A percentile compares a stretch with the other conserved stretches of the same genome.
Evolutionary conservation across 2,329 filamentous ascomycete genomes (phyloP).

Genomic region (Colletotrichum sp.): DNA sequence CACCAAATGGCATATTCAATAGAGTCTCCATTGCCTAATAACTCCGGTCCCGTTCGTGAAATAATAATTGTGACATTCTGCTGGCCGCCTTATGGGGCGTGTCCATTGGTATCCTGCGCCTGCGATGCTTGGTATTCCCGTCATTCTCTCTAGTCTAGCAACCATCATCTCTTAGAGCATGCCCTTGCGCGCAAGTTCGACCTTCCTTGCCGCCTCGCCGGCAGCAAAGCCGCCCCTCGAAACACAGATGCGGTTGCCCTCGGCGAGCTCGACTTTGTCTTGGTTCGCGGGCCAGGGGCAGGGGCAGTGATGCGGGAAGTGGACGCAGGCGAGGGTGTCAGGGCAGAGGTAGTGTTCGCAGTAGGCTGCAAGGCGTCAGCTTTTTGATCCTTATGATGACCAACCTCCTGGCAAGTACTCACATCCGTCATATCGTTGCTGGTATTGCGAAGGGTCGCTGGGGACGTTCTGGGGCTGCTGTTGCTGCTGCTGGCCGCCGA

Average conservation of each 20-base stretch:
- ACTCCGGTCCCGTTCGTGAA: background rate
- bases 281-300: slow-evolving; percentile 80
- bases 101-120: background rate
- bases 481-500: slow-evolving; percentile 63
- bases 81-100: background rate
- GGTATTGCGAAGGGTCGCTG: slow-evolving; percentile 84
- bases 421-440: slow-evolving; percentile 72
- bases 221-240: slow-evolving; percentile 77
- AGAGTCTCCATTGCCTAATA: slow-evolving; percentile 15
- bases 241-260: slow-evolving; percentile 75
- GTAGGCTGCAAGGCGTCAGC: slow-evolving; percentile 57
- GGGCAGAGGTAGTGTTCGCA: slow-evolving; percentile 96
- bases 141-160: background rate
- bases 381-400: background rate
- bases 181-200: slow-evolving; percentile 82
- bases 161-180: slow-evolving; percentile 56
- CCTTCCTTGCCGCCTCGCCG: slow-evolving; percentile 75
- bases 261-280: slow-evolving; percentile 77
- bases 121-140: background rate
- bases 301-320: slow-evolving; percentile 96
- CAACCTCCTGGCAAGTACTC: slow-evolving; percentile 26
- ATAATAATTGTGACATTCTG: background rate
- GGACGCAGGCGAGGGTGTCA: slow-evolving; percentile 91
- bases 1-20: slow-evolving; percentile 13
- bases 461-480: slow-evolving; percentile 73